Evolutionary conservation across 345 rosid genomes (phyloP).

Genomic region (Brassica rapa): DNA sequence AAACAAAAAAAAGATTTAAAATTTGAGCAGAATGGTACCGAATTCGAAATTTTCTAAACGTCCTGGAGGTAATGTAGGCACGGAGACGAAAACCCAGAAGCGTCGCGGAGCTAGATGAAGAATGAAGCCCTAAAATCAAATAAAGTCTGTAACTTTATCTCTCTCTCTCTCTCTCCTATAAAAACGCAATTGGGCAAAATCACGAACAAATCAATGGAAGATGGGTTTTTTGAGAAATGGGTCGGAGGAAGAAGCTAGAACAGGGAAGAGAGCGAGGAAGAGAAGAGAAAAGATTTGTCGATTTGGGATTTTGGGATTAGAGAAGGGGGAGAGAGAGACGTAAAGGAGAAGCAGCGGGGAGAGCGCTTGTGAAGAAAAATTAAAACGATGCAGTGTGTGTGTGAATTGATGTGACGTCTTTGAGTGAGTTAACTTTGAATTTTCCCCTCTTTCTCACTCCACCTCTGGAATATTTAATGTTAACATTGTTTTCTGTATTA

Average conservation of each 20-base stretch:
- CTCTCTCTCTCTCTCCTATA: background rate
- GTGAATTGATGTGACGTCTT: slow-evolving; percentile 40
- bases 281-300: background rate
- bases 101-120: background rate
- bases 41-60: slow-evolving; percentile 5
- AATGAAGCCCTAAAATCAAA: slow-evolving; percentile 25
- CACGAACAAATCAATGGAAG: background rate
- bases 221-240: slow-evolving; percentile 22
- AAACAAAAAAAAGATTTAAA: background rate
- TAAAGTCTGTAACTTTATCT: slow-evolving; percentile 8
- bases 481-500: slow-evolving; percentile 26
- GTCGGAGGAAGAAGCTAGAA: background rate
- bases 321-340: slow-evolving; percentile 1
- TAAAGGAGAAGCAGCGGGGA: slow-evolving; percentile 22
- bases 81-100: slow-evolving; percentile 6
- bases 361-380: slow-evolving; percentile 12
- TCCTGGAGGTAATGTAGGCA: slow-evolving; percentile 16
- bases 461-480: slow-evolving; percentile 35
- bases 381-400: slow-evolving; percentile 2
- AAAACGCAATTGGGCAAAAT: background rate
- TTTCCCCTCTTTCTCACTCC: slow-evolving; percentile 26
- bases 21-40: slow-evolving; percentile 1
- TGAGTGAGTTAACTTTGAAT: slow-evolving; percentile 14
- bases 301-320: slow-evolving; percentile 18
- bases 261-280: background rate